A percentile compares a stretch with the other conserved stretches of the same genome.
Evolutionary conservation across 2,329 filamentous ascomycete species (phyloP).

Genomic region (Helotiales sp.): DNA sequence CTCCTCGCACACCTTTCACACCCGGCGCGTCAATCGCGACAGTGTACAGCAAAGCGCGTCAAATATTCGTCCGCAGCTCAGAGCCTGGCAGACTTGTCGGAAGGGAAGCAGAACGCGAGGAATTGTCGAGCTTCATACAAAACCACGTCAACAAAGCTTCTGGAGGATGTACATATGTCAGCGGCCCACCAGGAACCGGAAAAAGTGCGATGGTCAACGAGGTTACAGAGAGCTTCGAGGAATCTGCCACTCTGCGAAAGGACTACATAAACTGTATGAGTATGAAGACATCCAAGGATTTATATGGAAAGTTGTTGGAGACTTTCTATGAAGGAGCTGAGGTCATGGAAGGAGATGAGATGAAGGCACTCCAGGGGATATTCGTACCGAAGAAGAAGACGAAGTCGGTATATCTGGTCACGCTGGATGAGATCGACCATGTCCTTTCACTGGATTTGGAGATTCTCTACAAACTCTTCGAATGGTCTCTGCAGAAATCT

Average conservation of each 20-base stretch:
- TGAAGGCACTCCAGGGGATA: conserved; percentile 65
- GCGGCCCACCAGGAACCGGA: conserved; percentile 91
- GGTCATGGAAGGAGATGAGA: conserved; percentile 64
- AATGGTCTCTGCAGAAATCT: conserved; percentile 84
- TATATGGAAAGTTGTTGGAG: conserved; percentile 78
- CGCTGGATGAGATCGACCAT: conserved; percentile 93
- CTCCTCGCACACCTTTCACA: conserved; percentile 72
- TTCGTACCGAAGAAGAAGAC: conserved; percentile 65
- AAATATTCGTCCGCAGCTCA: conserved; percentile 72
- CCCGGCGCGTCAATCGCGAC: conserved; percentile 66
- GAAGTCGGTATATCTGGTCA: conserved; percentile 71
- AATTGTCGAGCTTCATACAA: conserved; percentile 69
- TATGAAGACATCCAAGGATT: conserved; percentile 81
- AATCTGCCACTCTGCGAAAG: conserved; percentile 56
- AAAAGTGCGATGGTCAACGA: conserved; percentile 93
- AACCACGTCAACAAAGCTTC: conserved; percentile 58
- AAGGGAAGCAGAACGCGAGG: conserved; percentile 52
- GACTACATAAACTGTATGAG: conserved; percentile 97
- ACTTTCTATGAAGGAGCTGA: conserved; percentile 62
- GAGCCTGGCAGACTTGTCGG: conserved; percentile 36
- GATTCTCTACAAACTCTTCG: conserved; percentile 89
- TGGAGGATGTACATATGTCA: conserved; percentile 89
- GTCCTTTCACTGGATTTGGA: conserved; percentile 86
- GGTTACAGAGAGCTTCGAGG: conserved; percentile 62
- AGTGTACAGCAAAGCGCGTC: conserved; percentile 83